Evolutionary conservation across 257 asterid species (phyloP).

Genomic region (Salvia splendens): DNA sequence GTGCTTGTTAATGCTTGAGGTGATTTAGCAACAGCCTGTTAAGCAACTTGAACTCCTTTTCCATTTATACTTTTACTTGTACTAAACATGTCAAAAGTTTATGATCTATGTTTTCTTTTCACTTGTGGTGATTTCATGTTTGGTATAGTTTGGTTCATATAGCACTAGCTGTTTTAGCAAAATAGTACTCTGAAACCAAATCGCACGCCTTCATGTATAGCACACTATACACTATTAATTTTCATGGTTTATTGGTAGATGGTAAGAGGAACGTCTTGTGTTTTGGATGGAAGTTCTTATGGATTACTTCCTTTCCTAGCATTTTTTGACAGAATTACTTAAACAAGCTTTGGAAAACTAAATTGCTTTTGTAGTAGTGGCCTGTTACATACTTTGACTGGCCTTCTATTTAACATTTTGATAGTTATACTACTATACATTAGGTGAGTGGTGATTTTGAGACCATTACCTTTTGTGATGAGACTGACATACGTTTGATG

Average conservation of each 20-base stretch:
- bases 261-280: not conserved
- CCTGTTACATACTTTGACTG: slow-evolving; percentile 7
- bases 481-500: slow-evolving; percentile 7
- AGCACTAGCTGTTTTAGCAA: not conserved
- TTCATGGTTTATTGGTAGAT: not conserved
- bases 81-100: not conserved
- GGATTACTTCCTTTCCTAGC: not conserved
- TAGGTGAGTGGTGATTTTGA: not conserved
- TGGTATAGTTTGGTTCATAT: slow-evolving; percentile 9
- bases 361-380: not conserved
- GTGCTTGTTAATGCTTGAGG: slow-evolving; percentile 11
- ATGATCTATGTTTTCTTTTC: not conserved
- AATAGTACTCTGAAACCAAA: not conserved
- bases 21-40: not conserved
- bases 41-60: not conserved
- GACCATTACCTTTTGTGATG: not conserved
- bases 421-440: not conserved
- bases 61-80: slow-evolving; percentile 7
- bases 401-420: not conserved
- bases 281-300: slow-evolving; percentile 4
- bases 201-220: not conserved
- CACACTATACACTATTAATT: not conserved
- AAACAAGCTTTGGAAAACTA: not conserved
- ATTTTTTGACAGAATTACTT: not conserved
- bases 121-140: slow-evolving; percentile 2